Percentiles rank a stretch among this genome's conserved stretches.
These are phyloP conservation scores for Emydomyces testavorans DNA, from an alignment of 2,329 filamentous ascomycete species.

Conservation along the genomic window DNA sequence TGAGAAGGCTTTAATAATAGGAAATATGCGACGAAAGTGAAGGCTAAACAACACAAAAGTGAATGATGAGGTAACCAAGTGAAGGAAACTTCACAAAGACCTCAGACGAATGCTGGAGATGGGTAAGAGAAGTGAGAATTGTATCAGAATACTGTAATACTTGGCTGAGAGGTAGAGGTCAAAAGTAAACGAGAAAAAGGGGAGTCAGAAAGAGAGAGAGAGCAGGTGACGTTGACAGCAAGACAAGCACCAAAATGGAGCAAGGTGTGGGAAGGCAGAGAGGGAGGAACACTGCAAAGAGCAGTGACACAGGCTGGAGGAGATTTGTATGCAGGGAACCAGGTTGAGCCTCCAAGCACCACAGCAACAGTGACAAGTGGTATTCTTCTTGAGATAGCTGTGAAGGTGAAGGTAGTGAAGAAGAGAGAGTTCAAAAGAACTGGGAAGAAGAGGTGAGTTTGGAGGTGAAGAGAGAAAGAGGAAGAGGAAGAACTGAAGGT, in stretches of 20 bases:
- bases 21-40: too few species aligned
- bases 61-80: conserved; percentile 6
- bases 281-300: conserved; percentile 12
- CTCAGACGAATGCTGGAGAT: not conserved
- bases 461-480: conserved; percentile 16
- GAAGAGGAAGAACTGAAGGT: conserved; percentile 11
- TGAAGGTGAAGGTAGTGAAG: not conserved
- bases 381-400: not conserved
- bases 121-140: conserved; percentile 1
- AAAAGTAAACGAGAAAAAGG: conserved; percentile 3
- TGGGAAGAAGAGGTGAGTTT: conserved; percentile 1
- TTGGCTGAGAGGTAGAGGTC: not conserved
- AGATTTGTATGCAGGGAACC: conserved; percentile 10
- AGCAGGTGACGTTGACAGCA: conserved; percentile 13
- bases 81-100: conserved; percentile 4
- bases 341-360: conserved; percentile 10
- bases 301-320: conserved; percentile 11
- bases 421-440: not conserved
- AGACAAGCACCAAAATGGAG: conserved; percentile 16
- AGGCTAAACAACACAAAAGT: conserved; percentile 12
- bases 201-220: conserved; percentile 3
- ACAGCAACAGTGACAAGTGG: not conserved
- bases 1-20: conserved; percentile 15
- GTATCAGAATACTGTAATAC: conserved; percentile 1
- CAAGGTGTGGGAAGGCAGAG: conserved; percentile 16